Evolutionary conservation across 2,329 filamentous ascomycete genomes (phyloP).

Genomic region (Calcarisporium arbuscula): DNA sequence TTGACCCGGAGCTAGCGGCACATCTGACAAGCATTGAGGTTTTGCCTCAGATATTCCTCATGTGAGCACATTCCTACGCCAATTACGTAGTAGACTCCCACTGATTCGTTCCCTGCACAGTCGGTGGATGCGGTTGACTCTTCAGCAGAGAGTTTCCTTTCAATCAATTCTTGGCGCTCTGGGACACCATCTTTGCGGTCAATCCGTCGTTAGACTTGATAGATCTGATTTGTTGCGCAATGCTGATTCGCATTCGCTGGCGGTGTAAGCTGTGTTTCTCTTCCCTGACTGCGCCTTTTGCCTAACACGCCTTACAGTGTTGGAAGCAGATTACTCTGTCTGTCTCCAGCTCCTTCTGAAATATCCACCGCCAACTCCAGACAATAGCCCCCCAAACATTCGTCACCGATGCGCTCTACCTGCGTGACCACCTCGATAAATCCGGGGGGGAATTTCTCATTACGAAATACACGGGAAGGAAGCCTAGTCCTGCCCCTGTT

Average conservation of each 20-base stretch:
- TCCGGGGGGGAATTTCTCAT: slow-evolving; percentile 61
- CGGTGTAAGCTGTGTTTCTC: slow-evolving; percentile 54
- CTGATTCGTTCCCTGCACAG: slow-evolving; percentile 32
- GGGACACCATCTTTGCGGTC: slow-evolving; percentile 87
- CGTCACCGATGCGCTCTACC: slow-evolving; percentile 76
- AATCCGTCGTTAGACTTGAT: slow-evolving; percentile 75
- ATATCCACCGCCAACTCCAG: slow-evolving; percentile 63
- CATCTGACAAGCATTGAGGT: slow-evolving; percentile 82
- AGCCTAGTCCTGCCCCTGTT: slow-evolving; percentile 27
- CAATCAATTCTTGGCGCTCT: slow-evolving; percentile 73
- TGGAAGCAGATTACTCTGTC: slow-evolving; percentile 81
- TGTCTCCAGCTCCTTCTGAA: slow-evolving; percentile 77
- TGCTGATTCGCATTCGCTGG: slow-evolving; percentile 90
- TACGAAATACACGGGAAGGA: slow-evolving; percentile 60
- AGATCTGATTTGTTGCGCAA: slow-evolving; percentile 86
- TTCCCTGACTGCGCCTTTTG: neutral
- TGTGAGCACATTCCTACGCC: slow-evolving; percentile 47
- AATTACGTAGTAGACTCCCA: neutral
- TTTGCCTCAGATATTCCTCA: slow-evolving; percentile 92
- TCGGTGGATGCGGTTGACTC: slow-evolving; percentile 86
- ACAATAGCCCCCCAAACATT: slow-evolving; percentile 69
- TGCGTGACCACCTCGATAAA: slow-evolving; percentile 57
- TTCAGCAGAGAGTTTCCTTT: slow-evolving; percentile 94
- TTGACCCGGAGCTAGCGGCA: slow-evolving; percentile 75
- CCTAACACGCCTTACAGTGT: slow-evolving; percentile 45